These are phyloP conservation scores for Amniculicola lignicola DNA, from an alignment of 495 filamentous ascomycete species.

Conservation along the genomic window DNA sequence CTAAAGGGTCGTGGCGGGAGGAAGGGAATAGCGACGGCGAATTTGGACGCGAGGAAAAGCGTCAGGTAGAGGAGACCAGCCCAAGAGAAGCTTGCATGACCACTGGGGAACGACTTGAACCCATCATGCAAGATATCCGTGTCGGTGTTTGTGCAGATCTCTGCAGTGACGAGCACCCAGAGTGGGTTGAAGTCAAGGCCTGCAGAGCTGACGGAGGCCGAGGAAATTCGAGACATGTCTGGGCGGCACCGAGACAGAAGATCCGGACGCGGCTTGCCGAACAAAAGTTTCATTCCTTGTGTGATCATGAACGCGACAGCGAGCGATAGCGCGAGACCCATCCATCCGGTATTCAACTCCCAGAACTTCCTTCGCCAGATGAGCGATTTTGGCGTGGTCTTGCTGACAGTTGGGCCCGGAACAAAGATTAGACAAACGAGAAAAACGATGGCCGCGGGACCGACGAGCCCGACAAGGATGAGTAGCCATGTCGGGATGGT, in stretches of 20 bases:
- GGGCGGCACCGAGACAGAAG: slow-evolving; percentile 60
- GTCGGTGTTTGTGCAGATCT: slow-evolving; percentile 52
- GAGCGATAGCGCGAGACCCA: slow-evolving; percentile 58
- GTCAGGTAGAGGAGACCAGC: slow-evolving; percentile 62
- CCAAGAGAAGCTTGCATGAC: slow-evolving; percentile 64
- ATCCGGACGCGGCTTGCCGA: slow-evolving; percentile 65
- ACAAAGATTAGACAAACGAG: slow-evolving; percentile 50
- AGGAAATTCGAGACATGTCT: slow-evolving; percentile 46
- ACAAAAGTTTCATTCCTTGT: slow-evolving; percentile 59
- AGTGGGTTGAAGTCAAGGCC: slow-evolving; percentile 46
- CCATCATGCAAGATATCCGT: slow-evolving; percentile 52
- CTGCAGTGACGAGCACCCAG: slow-evolving; percentile 51
- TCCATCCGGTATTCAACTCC: slow-evolving; percentile 64
- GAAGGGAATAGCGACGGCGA: slow-evolving; percentile 57
- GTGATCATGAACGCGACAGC: slow-evolving; percentile 59
- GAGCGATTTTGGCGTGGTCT: slow-evolving; percentile 37
- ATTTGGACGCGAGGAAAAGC: slow-evolving; percentile 63
- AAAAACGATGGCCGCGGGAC: slow-evolving; percentile 53
- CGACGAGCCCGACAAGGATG: slow-evolving; percentile 50
- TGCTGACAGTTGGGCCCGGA: slow-evolving; percentile 44
- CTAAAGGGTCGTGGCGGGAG: slow-evolving; percentile 28
- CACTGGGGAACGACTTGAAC: slow-evolving; percentile 66
- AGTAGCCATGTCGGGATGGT: slow-evolving; percentile 55
- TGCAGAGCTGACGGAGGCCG: slow-evolving; percentile 51
- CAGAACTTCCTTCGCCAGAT: slow-evolving; percentile 53